Percentiles rank a stretch among this genome's conserved stretches.
phyloP scores from a whole-genome alignment of 495 filamentous ascomycete genomes.

The Penicillium chermesinum region DNA sequence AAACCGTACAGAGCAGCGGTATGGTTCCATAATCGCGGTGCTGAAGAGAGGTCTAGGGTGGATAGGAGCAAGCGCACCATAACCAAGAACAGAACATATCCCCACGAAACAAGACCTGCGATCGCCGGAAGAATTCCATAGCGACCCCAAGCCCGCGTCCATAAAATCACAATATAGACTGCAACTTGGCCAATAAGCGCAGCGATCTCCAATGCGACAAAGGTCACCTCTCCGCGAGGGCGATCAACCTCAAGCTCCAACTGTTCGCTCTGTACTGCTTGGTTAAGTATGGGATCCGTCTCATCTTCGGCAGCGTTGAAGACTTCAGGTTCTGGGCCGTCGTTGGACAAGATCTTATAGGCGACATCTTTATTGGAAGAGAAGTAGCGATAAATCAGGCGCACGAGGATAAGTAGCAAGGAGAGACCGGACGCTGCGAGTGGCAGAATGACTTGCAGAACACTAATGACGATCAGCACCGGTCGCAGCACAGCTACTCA shows the following conservation, averaged over 20 bases:
- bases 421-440: constrained; percentile 66
- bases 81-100: constrained; percentile 73
- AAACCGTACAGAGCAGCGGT: constrained; percentile 79
- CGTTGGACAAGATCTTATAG: constrained; percentile 32
- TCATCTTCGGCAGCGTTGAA: constrained; percentile 48
- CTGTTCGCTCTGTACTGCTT: constrained; percentile 60
- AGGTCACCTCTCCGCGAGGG: constrained; percentile 64
- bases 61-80: constrained; percentile 68
- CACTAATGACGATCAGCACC: constrained; percentile 48
- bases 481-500: constrained; percentile 1
- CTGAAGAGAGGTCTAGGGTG: constrained; percentile 53
- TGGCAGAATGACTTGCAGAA: constrained; percentile 79
- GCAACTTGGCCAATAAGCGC: constrained; percentile 67
- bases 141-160: constrained; percentile 49
- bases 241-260: constrained; percentile 69
- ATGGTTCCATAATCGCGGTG: constrained; percentile 86
- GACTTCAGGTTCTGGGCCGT: constrained; percentile 30
- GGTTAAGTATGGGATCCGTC: constrained; percentile 56
- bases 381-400: constrained; percentile 47
- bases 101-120: constrained; percentile 65
- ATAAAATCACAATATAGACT: constrained; percentile 58
- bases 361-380: constrained; percentile 31
- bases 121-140: constrained; percentile 57
- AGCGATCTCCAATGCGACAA: constrained; percentile 67
- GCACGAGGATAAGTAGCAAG: constrained; percentile 56